Percentiles rank a stretch among this genome's conserved stretches.
phyloP scores from a whole-genome alignment of 768 basidiomycete genomes.

The Lactarius sanguifluus region DNA sequence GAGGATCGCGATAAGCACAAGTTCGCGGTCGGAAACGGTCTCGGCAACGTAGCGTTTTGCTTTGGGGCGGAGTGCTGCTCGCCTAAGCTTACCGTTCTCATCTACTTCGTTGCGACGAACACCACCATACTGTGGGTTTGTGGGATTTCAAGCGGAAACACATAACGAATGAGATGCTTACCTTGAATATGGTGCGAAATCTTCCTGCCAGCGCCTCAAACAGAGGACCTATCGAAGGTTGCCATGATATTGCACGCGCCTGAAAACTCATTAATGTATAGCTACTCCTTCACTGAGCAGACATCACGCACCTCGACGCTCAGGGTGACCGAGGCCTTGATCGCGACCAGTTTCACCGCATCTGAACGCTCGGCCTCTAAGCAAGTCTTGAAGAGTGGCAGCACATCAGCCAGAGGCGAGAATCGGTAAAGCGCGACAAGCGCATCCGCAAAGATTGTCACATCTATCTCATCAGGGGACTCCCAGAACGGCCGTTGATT shows the following conservation, averaged over 20 bases:
- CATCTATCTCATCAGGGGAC: constrained; percentile 64
- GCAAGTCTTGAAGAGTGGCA: constrained; percentile 61
- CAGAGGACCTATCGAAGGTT: constrained; percentile 52
- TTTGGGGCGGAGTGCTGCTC: constrained; percentile 57
- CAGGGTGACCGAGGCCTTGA: constrained; percentile 71
- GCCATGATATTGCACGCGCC: constrained; percentile 57
- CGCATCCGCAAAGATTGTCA: constrained; percentile 73
- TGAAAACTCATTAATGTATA: constrained; percentile 32
- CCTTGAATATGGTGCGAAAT: constrained; percentile 57
- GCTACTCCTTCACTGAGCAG: background rate
- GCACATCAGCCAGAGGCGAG: constrained; percentile 58
- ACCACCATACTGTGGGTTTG: constrained; percentile 44
- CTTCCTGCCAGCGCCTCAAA: constrained; percentile 47
- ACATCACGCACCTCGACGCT: constrained; percentile 56
- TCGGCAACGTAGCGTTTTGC: constrained; percentile 57
- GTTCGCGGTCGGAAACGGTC: constrained; percentile 64
- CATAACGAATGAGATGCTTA: constrained; percentile 33
- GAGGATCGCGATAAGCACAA: constrained; percentile 67
- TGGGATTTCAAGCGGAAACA: background rate
- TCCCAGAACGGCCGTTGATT: constrained; percentile 65
- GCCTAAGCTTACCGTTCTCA: constrained; percentile 52
- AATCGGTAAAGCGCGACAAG: constrained; percentile 73
- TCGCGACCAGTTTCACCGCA: constrained; percentile 73
- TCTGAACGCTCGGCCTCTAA: constrained; percentile 77
- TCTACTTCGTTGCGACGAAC: constrained; percentile 63